These are phyloP conservation scores for Fusarium sacchari DNA, from an alignment of 2,329 filamentous ascomycete species.

Conservation along the genomic window DNA sequence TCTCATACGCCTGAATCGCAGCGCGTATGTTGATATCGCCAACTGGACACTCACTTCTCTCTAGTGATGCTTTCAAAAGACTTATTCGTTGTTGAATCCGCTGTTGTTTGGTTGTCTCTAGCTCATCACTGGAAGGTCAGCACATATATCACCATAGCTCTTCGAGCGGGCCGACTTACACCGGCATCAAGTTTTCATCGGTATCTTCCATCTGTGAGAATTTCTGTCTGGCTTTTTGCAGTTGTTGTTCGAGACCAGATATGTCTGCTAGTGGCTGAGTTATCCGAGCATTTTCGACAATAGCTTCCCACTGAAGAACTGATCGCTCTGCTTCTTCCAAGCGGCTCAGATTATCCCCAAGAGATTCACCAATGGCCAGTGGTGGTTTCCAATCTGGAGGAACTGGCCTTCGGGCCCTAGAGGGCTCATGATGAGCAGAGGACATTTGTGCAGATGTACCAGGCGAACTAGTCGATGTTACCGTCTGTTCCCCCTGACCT, in stretches of 20 bases:
- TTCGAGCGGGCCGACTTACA: constrained; percentile 13
- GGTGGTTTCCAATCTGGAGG: constrained; percentile 38
- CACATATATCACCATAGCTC: background rate
- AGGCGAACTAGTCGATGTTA: background rate
- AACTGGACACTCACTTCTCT: constrained; percentile 9
- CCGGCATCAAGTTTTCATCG: constrained; percentile 36
- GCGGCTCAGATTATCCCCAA: constrained; percentile 38
- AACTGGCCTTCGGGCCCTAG: constrained; percentile 2
- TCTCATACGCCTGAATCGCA: constrained; percentile 35
- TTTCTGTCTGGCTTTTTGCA: constrained; percentile 15
- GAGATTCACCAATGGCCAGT: constrained; percentile 34
- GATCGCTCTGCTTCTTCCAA: constrained; percentile 38
- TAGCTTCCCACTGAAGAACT: constrained; percentile 41
- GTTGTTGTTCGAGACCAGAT: constrained; percentile 31
- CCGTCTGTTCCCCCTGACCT: background rate
- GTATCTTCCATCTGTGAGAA: constrained; percentile 35
- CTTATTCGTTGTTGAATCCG: constrained; percentile 25
- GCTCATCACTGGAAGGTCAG: constrained; percentile 37
- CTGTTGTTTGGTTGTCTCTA: constrained; percentile 37
- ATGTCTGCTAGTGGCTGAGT: constrained; percentile 34
- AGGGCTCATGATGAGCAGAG: background rate
- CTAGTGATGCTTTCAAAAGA: constrained; percentile 14
- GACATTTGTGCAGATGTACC: background rate
- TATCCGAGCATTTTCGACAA: constrained; percentile 30
- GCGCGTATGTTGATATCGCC: constrained; percentile 31